Conservation (phyloP, 2,329 filamentous ascomycete genomes). For the Epichloe sibirici region DNA sequence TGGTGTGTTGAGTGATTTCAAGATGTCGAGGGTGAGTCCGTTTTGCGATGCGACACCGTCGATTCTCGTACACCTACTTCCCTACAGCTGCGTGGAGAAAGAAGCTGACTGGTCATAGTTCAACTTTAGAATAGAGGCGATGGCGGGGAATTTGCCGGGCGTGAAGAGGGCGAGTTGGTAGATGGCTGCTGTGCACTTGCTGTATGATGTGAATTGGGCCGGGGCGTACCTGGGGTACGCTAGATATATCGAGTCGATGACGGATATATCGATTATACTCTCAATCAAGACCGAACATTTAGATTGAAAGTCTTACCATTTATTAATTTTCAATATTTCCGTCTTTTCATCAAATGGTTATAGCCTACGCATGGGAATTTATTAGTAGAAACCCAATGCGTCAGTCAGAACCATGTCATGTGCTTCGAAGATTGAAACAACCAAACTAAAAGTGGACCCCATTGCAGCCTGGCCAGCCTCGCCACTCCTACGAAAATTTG, state of each 20-base stretch:
- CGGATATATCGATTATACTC: too few relatives aligned
- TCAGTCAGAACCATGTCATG: too few relatives aligned
- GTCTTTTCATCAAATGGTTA: too few relatives aligned
- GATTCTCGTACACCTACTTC: background rate
- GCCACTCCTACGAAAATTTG: background rate
- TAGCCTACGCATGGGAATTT: too few relatives aligned
- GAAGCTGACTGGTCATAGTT: conserved; percentile 44
- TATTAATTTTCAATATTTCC: too few relatives aligned
- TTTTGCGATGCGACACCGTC: background rate
- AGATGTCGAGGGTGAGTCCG: conserved; percentile 69
- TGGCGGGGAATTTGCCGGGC: conserved; percentile 75
- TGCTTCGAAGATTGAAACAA: background rate
- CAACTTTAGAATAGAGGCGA: conserved; percentile 82
- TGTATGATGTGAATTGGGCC: background rate
- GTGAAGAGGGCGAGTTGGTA: conserved; percentile 98
- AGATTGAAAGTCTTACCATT: too few relatives aligned
- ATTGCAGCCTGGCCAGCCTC: background rate
- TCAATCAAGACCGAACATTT: too few relatives aligned
- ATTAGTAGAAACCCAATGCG: too few relatives aligned
- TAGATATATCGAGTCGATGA: too few relatives aligned
- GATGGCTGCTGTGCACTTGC: conserved; percentile 6
- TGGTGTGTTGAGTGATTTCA: conserved; percentile 87
- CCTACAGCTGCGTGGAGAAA: conserved; percentile 13
- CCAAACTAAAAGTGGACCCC: conserved; percentile 2
- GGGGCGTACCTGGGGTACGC: too few relatives aligned